Evolutionary conservation across 1,284 basidiomycete species (phyloP).

Genomic region (Tilletia indica): DNA sequence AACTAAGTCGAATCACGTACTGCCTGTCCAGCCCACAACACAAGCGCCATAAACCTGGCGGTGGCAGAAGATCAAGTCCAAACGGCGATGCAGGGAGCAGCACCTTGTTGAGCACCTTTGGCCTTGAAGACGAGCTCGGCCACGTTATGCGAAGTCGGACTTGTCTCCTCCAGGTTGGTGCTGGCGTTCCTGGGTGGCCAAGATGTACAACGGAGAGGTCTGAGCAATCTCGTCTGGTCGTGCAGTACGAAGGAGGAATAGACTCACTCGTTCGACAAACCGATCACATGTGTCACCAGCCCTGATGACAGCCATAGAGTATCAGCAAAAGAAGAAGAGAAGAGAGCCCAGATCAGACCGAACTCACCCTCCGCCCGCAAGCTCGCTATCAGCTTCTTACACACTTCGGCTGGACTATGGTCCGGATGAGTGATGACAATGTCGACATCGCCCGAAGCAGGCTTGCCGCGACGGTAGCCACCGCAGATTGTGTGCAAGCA

Average conservation of each 20-base stretch:
- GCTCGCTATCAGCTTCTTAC: not conserved
- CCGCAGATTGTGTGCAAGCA: constrained; percentile 36
- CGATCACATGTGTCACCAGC: constrained; percentile 16
- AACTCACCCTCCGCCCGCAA: constrained; percentile 17
- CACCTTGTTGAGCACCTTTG: not conserved
- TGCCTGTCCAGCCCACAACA: constrained; percentile 43
- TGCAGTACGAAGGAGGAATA: not conserved
- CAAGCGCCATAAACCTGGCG: constrained; percentile 38
- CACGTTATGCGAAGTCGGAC: constrained; percentile 24
- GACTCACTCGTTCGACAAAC: not conserved
- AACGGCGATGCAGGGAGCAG: constrained; percentile 25
- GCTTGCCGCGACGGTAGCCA: constrained; percentile 41
- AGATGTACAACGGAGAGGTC: not conserved
- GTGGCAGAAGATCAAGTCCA: constrained; percentile 29
- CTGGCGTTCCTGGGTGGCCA: not conserved
- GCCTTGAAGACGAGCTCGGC: constrained; percentile 45
- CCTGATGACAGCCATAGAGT: constrained; percentile 9
- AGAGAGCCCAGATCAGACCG: not conserved
- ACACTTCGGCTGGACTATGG: not conserved
- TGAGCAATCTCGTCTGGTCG: not conserved
- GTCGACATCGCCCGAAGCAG: constrained; percentile 38
- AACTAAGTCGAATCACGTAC: not conserved
- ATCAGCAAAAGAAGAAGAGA: no score
- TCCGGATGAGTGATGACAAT: constrained; percentile 35
- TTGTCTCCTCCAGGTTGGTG: no score